Base-by-base conservation (phyloP, 2,329 filamentous ascomycete genomes). In the Paraphaeosphaeria minitans region DNA sequence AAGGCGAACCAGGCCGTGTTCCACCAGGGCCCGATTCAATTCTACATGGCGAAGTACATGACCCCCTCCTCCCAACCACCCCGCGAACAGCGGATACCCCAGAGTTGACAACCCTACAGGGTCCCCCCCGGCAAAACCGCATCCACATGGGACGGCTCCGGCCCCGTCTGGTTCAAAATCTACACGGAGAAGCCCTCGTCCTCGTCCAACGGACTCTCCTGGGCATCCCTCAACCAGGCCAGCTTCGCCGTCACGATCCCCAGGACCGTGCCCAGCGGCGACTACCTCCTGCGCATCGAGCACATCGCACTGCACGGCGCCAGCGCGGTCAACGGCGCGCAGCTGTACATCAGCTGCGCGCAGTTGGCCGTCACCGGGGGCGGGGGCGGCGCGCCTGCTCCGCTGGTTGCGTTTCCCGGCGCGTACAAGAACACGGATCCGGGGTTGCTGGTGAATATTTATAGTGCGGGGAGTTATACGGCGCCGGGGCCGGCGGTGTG, bases 341-440 rank as follows among this genome's bases (percentile, higher is more conserved):
- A 80, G 66, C 77, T 79, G 63, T 80, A 79, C 63, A 73, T 77
- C 42, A 68, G 69, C 6, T 80, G 79, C 63, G 75, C 73, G 0
- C 78, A 80, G 68, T 54, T 81, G 50, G 71, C 74, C 58, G 71
- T 80, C 56, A 68, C 66, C 12, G 73, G 74, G 8, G 73, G 73
- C 14, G 50, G 50, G 9, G 66, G 60, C 45, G 73, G 69, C 55
- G 66, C 22, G 10, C 75, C 76, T 6, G 55, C 61, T 4, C 71
- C 73, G 10, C 59, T 74, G 35, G 71, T 71, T n/a, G 66, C 71
- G 57, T 77, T 79, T 60, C 76, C 77, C 19, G 77, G 65, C 6
- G 77, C 41, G 14, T 58, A 58, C 13, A 43, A 42, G 22, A 53
- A 53, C 13, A 53, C 50, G 35, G 50, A 53, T 33, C 37, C 50